Conservation (phyloP, 2,329 filamentous ascomycete genomes). For the Claviceps paspali region DNA sequence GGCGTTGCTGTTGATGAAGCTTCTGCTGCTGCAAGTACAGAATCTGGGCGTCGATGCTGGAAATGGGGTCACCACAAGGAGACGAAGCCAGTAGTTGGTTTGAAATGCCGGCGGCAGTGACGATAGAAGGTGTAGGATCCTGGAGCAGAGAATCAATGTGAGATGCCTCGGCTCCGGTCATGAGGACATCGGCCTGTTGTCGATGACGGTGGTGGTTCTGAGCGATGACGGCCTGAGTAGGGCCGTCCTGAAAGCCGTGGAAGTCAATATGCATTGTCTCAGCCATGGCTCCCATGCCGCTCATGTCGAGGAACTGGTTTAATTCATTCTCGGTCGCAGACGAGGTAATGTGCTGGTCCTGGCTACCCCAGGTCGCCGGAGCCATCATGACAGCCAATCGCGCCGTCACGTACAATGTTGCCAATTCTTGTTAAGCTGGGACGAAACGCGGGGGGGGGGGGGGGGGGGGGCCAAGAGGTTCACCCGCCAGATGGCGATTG, state of each 20-base stretch:
- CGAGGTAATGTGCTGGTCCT: constrained; percentile 38
- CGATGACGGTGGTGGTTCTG: constrained; percentile 9
- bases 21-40: constrained; percentile 50
- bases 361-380: constrained; percentile 37
- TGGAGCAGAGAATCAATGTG: constrained; percentile 23
- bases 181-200: constrained; percentile 20
- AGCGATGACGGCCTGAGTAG: too few relatives aligned
- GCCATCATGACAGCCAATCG: constrained; percentile 29
- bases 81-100: constrained; percentile 27
- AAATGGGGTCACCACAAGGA: constrained; percentile 34
- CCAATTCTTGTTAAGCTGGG: not conserved
- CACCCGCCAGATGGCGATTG: too few relatives aligned
- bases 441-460: not conserved
- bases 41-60: constrained; percentile 49
- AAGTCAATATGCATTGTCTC: constrained; percentile 47
- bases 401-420: not conserved
- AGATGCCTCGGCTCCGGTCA: constrained; percentile 18
- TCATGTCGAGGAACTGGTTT: constrained; percentile 48
- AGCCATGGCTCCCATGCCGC: constrained; percentile 34
- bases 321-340: constrained; percentile 41
- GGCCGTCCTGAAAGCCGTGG: constrained; percentile 32
- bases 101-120: constrained; percentile 30
- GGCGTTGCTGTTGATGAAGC: constrained; percentile 43
- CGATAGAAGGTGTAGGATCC: constrained; percentile 30
- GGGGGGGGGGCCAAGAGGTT: too few relatives aligned